Conservation (phyloP, 176 grass and related monocot species). For the Musa beccarii region DNA sequence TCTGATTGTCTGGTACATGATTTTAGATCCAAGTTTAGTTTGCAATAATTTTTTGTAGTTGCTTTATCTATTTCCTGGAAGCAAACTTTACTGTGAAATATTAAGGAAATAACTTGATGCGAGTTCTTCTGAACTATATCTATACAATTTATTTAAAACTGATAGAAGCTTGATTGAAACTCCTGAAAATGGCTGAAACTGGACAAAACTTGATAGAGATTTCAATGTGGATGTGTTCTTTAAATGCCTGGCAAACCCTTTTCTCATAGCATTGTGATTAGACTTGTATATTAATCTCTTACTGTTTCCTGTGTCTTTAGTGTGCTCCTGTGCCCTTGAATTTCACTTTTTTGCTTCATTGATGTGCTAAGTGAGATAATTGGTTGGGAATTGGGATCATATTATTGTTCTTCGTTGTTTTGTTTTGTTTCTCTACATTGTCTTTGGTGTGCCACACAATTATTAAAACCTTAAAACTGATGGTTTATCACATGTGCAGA, state of each 20-base stretch:
- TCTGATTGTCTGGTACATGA: no score
- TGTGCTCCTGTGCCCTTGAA: background rate
- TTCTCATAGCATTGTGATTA: no score
- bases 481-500: slow-evolving; percentile 40
- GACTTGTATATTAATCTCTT: no score
- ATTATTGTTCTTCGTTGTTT: background rate
- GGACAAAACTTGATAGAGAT: background rate
- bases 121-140: no score
- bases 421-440: background rate
- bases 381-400: background rate
- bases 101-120: no score
- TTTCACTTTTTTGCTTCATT: background rate
- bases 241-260: no score
- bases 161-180: background rate
- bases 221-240: background rate
- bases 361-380: background rate
- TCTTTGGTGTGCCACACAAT: background rate
- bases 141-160: background rate
- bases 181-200: background rate
- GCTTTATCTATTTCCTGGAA: no score
- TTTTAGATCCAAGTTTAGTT: no score
- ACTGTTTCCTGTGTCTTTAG: background rate
- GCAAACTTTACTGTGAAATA: no score
- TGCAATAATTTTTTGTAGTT: no score
- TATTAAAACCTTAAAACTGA: background rate